A percentile compares a stretch with the other conserved stretches of the same genome.
These are phyloP conservation scores for Aspergillus sp. DNA, from an alignment of 2,329 filamentous ascomycete genomes.

Conservation along the genomic window DNA sequence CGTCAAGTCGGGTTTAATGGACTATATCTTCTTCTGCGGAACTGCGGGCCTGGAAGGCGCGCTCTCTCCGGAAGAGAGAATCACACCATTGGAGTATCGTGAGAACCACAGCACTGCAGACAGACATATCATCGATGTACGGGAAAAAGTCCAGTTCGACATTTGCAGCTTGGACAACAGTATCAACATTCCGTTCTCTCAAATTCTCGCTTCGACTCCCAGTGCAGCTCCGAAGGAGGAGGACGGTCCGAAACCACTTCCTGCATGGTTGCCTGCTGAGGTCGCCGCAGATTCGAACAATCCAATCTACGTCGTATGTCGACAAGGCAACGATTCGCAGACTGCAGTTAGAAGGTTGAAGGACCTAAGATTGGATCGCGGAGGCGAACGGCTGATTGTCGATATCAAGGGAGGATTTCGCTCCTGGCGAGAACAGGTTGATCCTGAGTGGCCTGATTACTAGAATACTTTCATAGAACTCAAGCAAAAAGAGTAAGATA, in stretches of 20 bases:
- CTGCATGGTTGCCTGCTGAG: conserved; percentile 35
- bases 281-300: conserved; percentile 29
- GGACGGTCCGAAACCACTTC: conserved; percentile 17
- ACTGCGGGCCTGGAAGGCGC: conserved; percentile 58
- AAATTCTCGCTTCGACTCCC: conserved; percentile 36
- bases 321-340: conserved; percentile 56
- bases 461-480: conserved; percentile 17
- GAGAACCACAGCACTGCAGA: conserved; percentile 22
- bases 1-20: conserved; percentile 68
- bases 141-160: conserved; percentile 82
- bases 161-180: conserved; percentile 77
- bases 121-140: conserved; percentile 72
- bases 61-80: conserved; percentile 67
- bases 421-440: conserved; percentile 49
- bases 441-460: conserved; percentile 48
- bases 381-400: conserved; percentile 40
- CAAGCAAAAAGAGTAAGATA: not conserved
- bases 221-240: conserved; percentile 3
- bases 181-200: conserved; percentile 61
- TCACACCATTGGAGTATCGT: conserved; percentile 67
- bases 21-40: conserved; percentile 89
- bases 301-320: conserved; percentile 52
- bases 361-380: conserved; percentile 40
- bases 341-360: conserved; percentile 49
- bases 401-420: conserved; percentile 50